Evolutionary conservation across 1,284 basidiomycete species (phyloP), one percentile per base, ranked within the genome.

Genomic region (Ustilago tritici): DNA sequence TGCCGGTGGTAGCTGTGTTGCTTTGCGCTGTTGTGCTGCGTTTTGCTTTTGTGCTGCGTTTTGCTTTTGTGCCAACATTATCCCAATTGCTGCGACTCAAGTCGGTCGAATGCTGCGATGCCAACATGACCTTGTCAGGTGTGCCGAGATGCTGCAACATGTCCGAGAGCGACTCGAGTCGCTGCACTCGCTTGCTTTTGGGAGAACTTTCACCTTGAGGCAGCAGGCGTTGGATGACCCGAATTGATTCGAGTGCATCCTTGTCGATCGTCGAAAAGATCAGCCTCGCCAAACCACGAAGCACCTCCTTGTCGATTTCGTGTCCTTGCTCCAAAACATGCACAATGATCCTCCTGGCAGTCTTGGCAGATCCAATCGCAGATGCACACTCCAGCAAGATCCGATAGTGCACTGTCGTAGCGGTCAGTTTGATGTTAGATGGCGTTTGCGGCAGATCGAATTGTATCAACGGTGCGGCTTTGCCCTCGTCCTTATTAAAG

Each of bases 181-280:
- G 65, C 5, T 64, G 70, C 1, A 53, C 8, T 41, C 61, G 65
- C 14, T 66, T 11, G 6, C 11, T 46, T 4, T 19, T 5, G 8
- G 7, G 23, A 5, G n/a, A 2, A 2, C 12, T n/a, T 9, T 46
- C 14, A 1, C 49, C 15, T 7, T 9, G 28, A 4, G 57, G 57
- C 28, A 65, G 38, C 46, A 70, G 23, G 0, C 52, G 34, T 28
- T 56, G 65, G n/a, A 72, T 43, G 0, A 68, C 31, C 3, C 55
- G 64, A n/a, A 70, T 65, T 8, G 67, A 56, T 49, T 61, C 64
- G 56, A 68, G 41, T 23, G 74, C 69, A 59, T 76, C 65, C 14
- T 57, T 35, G 58, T 76, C 74, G 54, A 76, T 70, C 8, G 69
- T 66, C 6, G 74, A 65, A 23, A 76, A 71, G 40, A 72, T 52